Base-by-base conservation (phyloP, 345 rosid genomes). In the Eucalyptus brandiana region DNA sequence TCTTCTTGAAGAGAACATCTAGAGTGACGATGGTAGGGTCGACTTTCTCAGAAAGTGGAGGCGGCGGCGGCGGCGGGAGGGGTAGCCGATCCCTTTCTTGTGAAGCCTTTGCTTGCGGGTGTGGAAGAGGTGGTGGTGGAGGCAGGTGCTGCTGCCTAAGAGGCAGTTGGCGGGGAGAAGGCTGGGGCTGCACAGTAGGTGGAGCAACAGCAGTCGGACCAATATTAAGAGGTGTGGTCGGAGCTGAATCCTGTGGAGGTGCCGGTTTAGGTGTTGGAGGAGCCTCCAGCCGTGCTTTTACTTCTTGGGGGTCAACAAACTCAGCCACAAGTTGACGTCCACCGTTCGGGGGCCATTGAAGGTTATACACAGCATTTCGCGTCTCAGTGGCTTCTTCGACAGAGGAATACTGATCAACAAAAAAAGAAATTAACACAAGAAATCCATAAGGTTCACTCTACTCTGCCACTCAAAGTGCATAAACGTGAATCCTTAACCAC, bases 321-420 rank as follows among this genome's bases (percentile, higher is more conserved):
- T 96, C 99, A 7, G 98, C 99, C 80, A 91, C 91, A 87, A 98
- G 93, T 81, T 91, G 95, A 42, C 97, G 99, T 6, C 99, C 99
- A 53, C 99, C 99, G 48, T 98, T 96, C n/a, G 97, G 92, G 5
- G 99, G 99, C 99, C 99, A 98, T 50, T 98, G 97, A 23, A 97
- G 93, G 90, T 96, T 96, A 89, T 96, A 97, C 90, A 98, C 94
- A 37, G 99, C 98, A 93, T 97, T 96, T 32, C 99, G 93, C 4
- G 99, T 97, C 89, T 94, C 96, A 6, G 91, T 86, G 81, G 99
- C 99, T 93, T 98, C 98, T 89, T 98, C 99, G 87, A 94, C 94
- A 2, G 99, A 95, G 32, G 96, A 92, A 90, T 96, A 98, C 99
- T 98, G 97, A 96, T 76, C 47, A 32, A 54, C 47, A 34, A 89